phyloP scores from a whole-genome alignment of 2,329 filamentous ascomycete genomes.

The Akanthomyces lecanii region DNA sequence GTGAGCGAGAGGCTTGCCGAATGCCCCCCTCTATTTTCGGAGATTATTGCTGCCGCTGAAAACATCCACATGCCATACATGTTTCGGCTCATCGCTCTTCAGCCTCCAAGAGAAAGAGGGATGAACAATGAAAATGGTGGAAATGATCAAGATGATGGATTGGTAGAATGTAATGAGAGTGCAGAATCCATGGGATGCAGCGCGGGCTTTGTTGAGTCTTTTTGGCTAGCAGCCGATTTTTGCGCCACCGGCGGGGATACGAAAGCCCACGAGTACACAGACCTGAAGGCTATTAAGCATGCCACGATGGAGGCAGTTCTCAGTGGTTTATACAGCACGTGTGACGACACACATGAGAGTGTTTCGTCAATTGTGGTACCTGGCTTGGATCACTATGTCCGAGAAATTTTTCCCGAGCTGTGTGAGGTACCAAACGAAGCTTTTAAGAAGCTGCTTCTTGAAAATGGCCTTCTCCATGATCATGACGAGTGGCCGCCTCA shows the following conservation, averaged over 20 bases:
- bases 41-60: neutral
- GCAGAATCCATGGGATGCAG: too few relatives aligned
- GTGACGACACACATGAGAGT: too few relatives aligned
- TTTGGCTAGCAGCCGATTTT: neutral
- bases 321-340: too few relatives aligned
- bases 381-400: neutral
- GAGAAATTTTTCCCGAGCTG: neutral
- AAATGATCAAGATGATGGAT: too few relatives aligned
- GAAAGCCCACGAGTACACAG: too few relatives aligned
- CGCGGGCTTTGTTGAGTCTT: too few relatives aligned
- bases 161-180: too few relatives aligned
- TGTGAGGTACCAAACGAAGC: too few relatives aligned
- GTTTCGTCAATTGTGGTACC: neutral
- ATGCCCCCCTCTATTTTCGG: neutral
- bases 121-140: too few relatives aligned
- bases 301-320: neutral
- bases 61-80: too few relatives aligned
- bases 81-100: too few relatives aligned
- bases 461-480: neutral
- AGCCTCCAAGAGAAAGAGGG: too few relatives aligned
- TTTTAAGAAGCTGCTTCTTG: neutral
- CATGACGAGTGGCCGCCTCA: neutral
- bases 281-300: neutral
- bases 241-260: neutral
- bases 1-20: neutral